Evolutionary conservation across 2,329 filamentous ascomycete species (phyloP).

Genomic region (Thyridium curvatum): DNA sequence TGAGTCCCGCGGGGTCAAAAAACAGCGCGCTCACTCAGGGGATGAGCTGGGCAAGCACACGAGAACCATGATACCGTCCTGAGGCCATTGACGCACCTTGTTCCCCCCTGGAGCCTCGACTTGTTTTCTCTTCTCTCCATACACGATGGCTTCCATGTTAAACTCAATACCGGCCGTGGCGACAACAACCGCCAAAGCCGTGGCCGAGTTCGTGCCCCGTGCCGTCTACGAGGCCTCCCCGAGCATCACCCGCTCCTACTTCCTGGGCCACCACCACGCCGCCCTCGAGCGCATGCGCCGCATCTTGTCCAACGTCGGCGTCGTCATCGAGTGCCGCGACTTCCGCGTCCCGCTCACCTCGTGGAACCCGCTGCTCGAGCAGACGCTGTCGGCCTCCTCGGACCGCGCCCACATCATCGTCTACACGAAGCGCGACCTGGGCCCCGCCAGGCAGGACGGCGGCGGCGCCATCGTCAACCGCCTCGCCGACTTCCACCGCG

Average conservation of each 20-base stretch:
- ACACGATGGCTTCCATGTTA: too few species aligned
- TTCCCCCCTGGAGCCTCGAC: too few species aligned
- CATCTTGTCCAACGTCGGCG: slow-evolving; percentile 71
- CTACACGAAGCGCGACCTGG: slow-evolving; percentile 86
- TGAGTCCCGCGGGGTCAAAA: too few species aligned
- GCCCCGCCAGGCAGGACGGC: slow-evolving; percentile 20
- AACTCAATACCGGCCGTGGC: slow-evolving; percentile 2
- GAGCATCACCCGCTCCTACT: slow-evolving; percentile 84
- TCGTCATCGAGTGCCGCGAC: slow-evolving; percentile 93
- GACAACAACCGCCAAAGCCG: slow-evolving; percentile 6
- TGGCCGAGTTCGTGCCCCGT: slow-evolving; percentile 66
- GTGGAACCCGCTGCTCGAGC: slow-evolving; percentile 84
- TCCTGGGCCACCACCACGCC: slow-evolving; percentile 83
- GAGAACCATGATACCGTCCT: too few species aligned
- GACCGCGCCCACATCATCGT: slow-evolving; percentile 73
- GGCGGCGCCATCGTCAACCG: slow-evolving; percentile 16
- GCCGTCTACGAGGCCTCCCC: slow-evolving; percentile 62
- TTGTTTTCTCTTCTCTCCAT: too few species aligned
- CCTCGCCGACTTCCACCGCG: slow-evolving; percentile 30
- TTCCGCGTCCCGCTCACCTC: slow-evolving; percentile 85
- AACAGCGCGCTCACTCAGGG: too few species aligned
- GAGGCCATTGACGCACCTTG: too few species aligned
- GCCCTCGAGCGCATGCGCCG: slow-evolving; percentile 78
- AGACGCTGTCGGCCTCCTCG: slow-evolving; percentile 63
- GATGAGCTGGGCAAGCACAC: too few species aligned